Base-by-base conservation (phyloP, 495 filamentous ascomycete species). In the Rusavskia elegans region DNA sequence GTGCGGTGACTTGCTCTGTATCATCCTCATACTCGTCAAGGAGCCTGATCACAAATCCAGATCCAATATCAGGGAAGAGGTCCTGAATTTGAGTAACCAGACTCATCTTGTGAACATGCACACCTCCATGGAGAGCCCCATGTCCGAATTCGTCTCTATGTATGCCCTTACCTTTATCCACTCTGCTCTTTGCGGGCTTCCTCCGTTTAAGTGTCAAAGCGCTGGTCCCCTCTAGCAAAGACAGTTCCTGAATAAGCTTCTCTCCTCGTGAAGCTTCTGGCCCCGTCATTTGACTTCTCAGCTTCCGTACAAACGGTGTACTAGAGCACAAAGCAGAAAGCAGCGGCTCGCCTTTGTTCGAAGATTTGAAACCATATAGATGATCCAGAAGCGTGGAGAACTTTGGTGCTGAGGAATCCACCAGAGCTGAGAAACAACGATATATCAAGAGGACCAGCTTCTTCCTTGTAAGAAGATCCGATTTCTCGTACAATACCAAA, bases 51-150 rank as follows among this genome's bases (percentile, higher is more conserved):
- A 97, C 68, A 64, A 95, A 97, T 5, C 77, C 84, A 7, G 85
- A 79, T 3, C 89, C 92, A 8, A 98, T 74, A 53, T 90, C 79
- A 0, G 92, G 88, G 65, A 98, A 96, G 23, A 98, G 71, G 59
- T 98, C 92, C 61, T 95, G 88, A 37, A 98, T 72, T 66, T 90
- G 85, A 7, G 80, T 82, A 46, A 96, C 77, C 27, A 89, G 77
- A 59, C 80, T 87, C 78, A 90, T 82, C 27, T 76, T 81, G 67
- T 95, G 87, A 41, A 87, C 67, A 61, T 88, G 86, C 13, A 90
- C 68, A 17, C 82, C 74, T 46, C 44, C 44, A 10, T 71, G 71
- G 37, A 68, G 51, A 21, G 66, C 54, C 52, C 64, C 60, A 36
- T 64, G 68, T 50, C 68, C 67, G 37, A 73, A 62, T 38, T 74